Percentiles rank a stretch among this genome's conserved stretches.
phyloP scores from a whole-genome alignment of 2,329 filamentous ascomycete species.

The Phymatotrichopsis omnivora region DNA sequence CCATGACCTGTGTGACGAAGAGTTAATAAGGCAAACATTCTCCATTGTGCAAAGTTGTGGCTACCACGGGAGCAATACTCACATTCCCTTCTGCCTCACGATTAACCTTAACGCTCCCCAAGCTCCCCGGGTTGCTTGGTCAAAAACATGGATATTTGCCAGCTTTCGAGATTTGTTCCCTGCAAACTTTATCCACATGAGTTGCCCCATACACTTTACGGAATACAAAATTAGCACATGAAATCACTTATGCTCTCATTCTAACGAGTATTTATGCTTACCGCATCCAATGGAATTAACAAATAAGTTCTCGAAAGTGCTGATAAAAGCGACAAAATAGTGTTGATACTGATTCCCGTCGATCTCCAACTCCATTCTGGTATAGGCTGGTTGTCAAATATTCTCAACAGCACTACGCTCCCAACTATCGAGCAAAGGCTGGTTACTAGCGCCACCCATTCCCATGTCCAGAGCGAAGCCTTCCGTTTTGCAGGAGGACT shows the following conservation, averaged over 20 bases:
- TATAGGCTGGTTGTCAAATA: conserved; percentile 12
- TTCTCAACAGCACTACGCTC: conserved; percentile 5
- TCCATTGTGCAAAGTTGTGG: no score
- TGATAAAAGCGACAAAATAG: conserved; percentile 14
- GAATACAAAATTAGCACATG: no score
- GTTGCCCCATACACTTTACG: conserved; percentile 23
- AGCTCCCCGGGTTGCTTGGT: conserved; percentile 8
- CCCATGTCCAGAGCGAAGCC: conserved; percentile 17
- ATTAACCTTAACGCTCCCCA: conserved; percentile 10
- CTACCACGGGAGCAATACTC: no score
- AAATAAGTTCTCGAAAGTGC: conserved; percentile 17
- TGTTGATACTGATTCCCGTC: conserved; percentile 19
- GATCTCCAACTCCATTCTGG: conserved; percentile 16
- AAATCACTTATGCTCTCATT: no score
- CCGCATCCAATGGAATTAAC: conserved; percentile 18
- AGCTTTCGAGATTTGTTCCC: conserved; percentile 8
- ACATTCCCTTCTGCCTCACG: conserved; percentile 18
- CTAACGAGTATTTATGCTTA: no score
- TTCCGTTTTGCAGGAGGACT: no score
- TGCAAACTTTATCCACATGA: conserved; percentile 21
- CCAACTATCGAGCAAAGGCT: conserved; percentile 6
- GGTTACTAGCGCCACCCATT: conserved; percentile 15
- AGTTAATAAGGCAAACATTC: no score
- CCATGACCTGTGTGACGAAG: conserved; percentile 3
- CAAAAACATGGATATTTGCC: conserved; percentile 8